Base-by-base conservation (phyloP, 805 yeast species). In the Lachancea sp. region DNA sequence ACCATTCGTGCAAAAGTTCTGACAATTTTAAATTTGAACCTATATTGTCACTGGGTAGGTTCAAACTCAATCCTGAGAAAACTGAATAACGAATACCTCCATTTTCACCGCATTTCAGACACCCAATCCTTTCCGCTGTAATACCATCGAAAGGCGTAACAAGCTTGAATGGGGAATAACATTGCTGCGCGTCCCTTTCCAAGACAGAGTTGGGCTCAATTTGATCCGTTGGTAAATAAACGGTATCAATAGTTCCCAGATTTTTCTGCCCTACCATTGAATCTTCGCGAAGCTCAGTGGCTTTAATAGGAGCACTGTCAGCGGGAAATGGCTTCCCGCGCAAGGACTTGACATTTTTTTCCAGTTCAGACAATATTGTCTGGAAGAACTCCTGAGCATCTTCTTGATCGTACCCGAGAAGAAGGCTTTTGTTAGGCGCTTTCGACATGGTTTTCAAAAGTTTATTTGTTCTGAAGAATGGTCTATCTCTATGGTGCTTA, bases 321-420 rank as follows among this genome's bases (percentile, higher is more conserved):
- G 59, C 57, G 0, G 60, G 56, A 7, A 59, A 46, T 13, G 45
- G 30, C 20, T 43, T 29, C n/a, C 54, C 54, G 38, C 35, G n/a
- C 17, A 55, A 17, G 33, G 59, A 45, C 37, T 61, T 51, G 20
- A 53, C 47, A 45, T 49, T 56, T 58, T 58, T 64, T 68, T 84
- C 94, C 23, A 84, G 65, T 42, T 81, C 76, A 30, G 74, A 70
- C 71, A 84, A 68, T 2, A 83, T 72, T 38, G 80, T 71, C 58
- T 89, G 97, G 66, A 89, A 89, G 55, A 89, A 89, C 60, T 89
- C 97, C 62, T 89, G 96, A 0, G 97, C 97, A 65, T 89, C 97
- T 60, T 89, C 96, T 64, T 89, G 97, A 55, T 85, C 87, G 56
- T 86, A 86, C 1, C 96, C 92, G 41, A 78, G 63, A 51, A 88